Percentiles rank a stretch among this genome's conserved stretches.
Conservation (phyloP, 495 filamentous ascomycete species). For the Penicillium arizonense region DNA sequence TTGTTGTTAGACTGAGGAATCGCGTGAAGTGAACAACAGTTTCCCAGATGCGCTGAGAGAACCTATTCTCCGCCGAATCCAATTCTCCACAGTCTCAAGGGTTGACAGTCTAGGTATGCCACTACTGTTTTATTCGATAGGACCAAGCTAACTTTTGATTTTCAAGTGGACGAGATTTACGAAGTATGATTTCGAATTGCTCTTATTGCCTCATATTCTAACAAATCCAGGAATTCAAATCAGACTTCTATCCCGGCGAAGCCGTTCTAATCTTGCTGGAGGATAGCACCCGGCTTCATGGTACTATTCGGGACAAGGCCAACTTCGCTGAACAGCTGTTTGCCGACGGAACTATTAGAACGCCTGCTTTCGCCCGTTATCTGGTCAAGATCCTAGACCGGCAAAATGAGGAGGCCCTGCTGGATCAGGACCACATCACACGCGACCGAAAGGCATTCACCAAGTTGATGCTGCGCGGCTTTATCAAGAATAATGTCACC, state of each 20-base stretch:
- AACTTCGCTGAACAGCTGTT: constrained; percentile 63
- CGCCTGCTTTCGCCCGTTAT: constrained; percentile 71
- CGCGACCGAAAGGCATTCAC: constrained; percentile 93
- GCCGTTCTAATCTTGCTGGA: constrained; percentile 70
- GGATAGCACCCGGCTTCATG: constrained; percentile 69
- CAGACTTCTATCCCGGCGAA: constrained; percentile 93
- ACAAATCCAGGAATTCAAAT: constrained; percentile 77
- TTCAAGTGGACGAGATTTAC: constrained; percentile 62
- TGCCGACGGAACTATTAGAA: constrained; percentile 63
- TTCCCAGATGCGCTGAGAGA: constrained; percentile 92
- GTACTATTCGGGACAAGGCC: constrained; percentile 82
- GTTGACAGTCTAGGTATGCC: constrained; percentile 82
- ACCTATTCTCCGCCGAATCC: constrained; percentile 83
- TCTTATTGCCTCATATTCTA: constrained; percentile 15
- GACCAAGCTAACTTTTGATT: constrained; percentile 20
- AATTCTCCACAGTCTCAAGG: constrained; percentile 86
- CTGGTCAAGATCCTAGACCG: constrained; percentile 71
- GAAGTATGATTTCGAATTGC: constrained; percentile 45
- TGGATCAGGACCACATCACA: constrained; percentile 79
- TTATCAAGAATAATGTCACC: constrained; percentile 91
- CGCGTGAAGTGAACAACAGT: constrained; percentile 81
- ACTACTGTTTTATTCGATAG: neutral
- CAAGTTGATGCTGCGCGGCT: constrained; percentile 88
- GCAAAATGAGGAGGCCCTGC: constrained; percentile 69
- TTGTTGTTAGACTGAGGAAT: constrained; percentile 66